Conservation (phyloP, 208 protist species). For the Trypanosoma grayi region DNA sequence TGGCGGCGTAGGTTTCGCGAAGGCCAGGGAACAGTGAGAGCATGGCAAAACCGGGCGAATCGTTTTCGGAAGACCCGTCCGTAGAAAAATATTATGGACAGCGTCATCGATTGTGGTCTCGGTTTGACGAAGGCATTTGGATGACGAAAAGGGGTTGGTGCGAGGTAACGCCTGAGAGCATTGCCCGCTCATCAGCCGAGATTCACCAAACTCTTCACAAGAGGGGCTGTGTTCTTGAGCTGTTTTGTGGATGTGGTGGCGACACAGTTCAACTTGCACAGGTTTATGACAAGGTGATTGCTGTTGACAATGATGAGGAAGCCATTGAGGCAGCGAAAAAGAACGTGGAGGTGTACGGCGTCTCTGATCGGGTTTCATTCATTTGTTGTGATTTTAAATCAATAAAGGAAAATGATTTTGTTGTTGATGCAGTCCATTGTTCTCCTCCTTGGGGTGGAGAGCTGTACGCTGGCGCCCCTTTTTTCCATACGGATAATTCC, state of each 20-base stretch:
- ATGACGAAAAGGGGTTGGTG: conserved; percentile 29
- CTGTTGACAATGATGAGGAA: conserved; percentile 24
- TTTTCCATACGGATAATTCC: conserved; percentile 17
- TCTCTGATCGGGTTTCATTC: conserved; percentile 18
- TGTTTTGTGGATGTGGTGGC: conserved; percentile 33
- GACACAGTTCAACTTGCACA: conserved; percentile 27
- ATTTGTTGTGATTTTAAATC: conserved; percentile 16
- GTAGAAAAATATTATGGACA: conserved; percentile 27
- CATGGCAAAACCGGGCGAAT: conserved; percentile 19
- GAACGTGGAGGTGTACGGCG: conserved; percentile 24
- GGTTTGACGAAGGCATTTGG: conserved; percentile 31
- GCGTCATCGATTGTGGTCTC: conserved; percentile 28
- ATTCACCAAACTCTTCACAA: conserved; percentile 14
- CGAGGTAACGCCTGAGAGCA: conserved; percentile 27
- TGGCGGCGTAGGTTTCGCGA: not conserved
- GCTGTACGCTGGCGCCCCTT: conserved; percentile 14
- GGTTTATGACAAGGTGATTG: conserved; percentile 27
- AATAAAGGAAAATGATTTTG: conserved; percentile 9
- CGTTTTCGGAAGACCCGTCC: conserved; percentile 16
- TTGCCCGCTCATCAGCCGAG: not conserved
- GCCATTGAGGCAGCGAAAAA: conserved; percentile 26
- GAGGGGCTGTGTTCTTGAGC: conserved; percentile 20
- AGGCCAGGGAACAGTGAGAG: not conserved
- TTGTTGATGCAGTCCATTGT: conserved; percentile 24
- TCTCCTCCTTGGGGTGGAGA: conserved; percentile 20